A percentile compares a stretch with the other conserved stretches of the same genome.
These are phyloP conservation scores for Polychaeton citri DNA, from an alignment of 2,329 filamentous ascomycete genomes.

Conservation along the genomic window DNA sequence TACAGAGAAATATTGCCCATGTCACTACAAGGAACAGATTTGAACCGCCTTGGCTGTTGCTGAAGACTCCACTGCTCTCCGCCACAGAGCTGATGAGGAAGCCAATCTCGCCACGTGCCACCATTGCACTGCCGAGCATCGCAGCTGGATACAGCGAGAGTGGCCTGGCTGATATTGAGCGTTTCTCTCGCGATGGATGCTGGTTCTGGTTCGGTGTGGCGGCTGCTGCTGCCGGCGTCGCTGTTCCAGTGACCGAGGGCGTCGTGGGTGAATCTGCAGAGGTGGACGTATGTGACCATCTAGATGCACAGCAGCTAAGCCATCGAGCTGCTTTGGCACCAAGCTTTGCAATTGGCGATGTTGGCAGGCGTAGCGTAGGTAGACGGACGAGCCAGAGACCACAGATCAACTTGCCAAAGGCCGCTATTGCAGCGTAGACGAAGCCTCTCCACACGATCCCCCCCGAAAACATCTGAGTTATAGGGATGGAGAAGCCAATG, in stretches of 20 bases:
- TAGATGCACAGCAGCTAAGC: background rate
- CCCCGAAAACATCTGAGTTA: slow-evolving; percentile 53
- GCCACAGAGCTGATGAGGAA: slow-evolving; percentile 62
- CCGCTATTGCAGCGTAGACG: slow-evolving; percentile 60
- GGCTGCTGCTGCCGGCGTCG: background rate
- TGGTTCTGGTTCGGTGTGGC: background rate
- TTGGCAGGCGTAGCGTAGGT: slow-evolving; percentile 3
- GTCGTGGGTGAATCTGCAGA: background rate
- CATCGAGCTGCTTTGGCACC: background rate
- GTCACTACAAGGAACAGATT: slow-evolving; percentile 41
- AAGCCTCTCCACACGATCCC: slow-evolving; percentile 57
- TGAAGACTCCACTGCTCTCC: slow-evolving; percentile 40
- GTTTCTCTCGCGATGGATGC: slow-evolving; percentile 2
- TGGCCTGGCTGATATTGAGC: slow-evolving; percentile 5
- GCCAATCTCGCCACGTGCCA: slow-evolving; percentile 66
- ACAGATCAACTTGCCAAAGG: slow-evolving; percentile 32
- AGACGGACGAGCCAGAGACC: slow-evolving; percentile 29
- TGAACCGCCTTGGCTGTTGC: slow-evolving; percentile 15
- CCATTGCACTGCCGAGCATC: slow-evolving; percentile 58
- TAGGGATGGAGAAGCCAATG: slow-evolving; percentile 68
- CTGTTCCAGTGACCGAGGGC: background rate
- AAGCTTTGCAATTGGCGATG: background rate
- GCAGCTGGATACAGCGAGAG: slow-evolving; percentile 54
- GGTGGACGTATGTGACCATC: background rate
- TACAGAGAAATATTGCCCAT: slow-evolving; percentile 46